Percentiles rank a stretch among this genome's conserved stretches.
phyloP scores from a whole-genome alignment of 2,329 filamentous ascomycete genomes.

The Epichloe sibirici region DNA sequence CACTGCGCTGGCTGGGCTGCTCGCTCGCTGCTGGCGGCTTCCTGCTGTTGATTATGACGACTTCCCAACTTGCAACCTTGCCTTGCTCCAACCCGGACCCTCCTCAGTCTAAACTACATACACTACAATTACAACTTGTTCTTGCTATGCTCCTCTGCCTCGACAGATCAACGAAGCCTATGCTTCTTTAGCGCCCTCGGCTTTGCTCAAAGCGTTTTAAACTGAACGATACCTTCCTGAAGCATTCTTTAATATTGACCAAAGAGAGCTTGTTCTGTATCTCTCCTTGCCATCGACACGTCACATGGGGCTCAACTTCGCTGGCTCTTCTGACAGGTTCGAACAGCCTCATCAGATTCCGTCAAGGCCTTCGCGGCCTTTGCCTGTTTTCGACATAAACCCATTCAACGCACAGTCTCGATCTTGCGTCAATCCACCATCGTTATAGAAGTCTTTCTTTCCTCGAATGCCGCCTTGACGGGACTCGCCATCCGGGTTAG shows the following conservation, averaged over 20 bases:
- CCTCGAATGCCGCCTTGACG: constrained; percentile 8
- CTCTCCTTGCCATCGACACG: neutral
- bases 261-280: neutral
- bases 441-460: neutral
- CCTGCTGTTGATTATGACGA: neutral
- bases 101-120: constrained; percentile 3
- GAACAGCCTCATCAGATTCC: neutral
- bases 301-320: neutral
- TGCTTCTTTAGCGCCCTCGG: neutral
- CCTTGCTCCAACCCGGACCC: neutral
- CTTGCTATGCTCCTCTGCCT: neutral
- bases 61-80: neutral
- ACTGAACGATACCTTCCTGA: neutral
- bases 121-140: neutral
- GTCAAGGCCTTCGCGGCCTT: neutral
- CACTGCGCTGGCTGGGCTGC: no score
- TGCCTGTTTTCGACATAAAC: neutral
- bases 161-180: neutral
- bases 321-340: neutral
- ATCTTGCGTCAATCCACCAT: neutral
- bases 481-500: neutral
- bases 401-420: neutral
- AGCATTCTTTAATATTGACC: neutral
- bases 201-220: neutral
- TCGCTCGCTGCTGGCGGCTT: no score